phyloP scores from a whole-genome alignment of 2,329 filamentous ascomycete genomes.

The Exophiala dermatitidis region DNA sequence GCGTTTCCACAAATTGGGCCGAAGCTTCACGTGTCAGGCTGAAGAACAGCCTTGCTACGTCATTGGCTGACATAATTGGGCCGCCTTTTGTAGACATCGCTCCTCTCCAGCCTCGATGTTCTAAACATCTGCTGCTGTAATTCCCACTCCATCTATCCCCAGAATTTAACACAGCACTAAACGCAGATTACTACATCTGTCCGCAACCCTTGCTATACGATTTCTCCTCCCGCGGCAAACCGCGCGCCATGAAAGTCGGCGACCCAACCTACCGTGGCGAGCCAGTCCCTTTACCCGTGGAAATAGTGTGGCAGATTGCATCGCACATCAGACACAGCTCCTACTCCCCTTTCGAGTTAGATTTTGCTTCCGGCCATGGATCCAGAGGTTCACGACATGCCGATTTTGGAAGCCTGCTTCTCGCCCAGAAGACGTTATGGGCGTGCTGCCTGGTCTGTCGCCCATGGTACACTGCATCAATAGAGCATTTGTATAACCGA shows the following conservation, averaged over 20 bases:
- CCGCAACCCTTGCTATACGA: not conserved
- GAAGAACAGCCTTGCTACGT: too few species aligned
- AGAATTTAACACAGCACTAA: not conserved
- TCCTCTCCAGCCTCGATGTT: too few species aligned
- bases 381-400: not conserved
- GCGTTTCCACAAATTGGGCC: too few species aligned
- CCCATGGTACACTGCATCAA: slow-evolving; percentile 51
- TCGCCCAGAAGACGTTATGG: slow-evolving; percentile 42
- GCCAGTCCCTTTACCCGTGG: slow-evolving; percentile 18
- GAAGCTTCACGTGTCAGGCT: too few species aligned
- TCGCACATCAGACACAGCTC: slow-evolving; percentile 1
- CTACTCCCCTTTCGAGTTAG: not conserved
- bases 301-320: slow-evolving; percentile 19
- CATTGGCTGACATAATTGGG: too few species aligned
- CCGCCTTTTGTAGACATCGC: too few species aligned
- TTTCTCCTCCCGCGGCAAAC: not conserved
- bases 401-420: not conserved
- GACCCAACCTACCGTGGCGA: slow-evolving; percentile 14
- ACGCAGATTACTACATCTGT: not conserved
- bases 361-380: not conserved
- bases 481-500: slow-evolving; percentile 46
- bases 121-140: too few species aligned
- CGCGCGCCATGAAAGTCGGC: slow-evolving; percentile 20
- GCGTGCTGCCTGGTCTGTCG: slow-evolving; percentile 48
- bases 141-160: too few species aligned